These are phyloP conservation scores for Saccharomyces hybrid DNA, from an alignment of 1,139 yeast genomes.

Conservation along the genomic window DNA sequence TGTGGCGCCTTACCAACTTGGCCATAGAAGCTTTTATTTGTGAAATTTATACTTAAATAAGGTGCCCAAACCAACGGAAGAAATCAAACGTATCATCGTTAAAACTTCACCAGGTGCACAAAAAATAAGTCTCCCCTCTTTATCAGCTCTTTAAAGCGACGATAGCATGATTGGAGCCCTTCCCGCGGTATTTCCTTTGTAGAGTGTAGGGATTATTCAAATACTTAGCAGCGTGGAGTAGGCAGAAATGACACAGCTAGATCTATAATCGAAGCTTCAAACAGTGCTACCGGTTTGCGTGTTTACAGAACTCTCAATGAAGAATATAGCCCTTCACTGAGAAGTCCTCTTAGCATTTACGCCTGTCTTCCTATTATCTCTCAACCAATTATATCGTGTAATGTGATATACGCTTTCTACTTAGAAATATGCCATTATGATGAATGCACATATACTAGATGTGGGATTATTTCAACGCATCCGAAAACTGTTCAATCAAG, in stretches of 20 bases:
- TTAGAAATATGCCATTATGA: background rate
- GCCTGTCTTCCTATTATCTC: background rate
- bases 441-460: background rate
- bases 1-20: constrained; percentile 31
- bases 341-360: background rate
- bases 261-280: background rate
- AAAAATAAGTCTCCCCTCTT: background rate
- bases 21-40: constrained; percentile 28
- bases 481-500: background rate
- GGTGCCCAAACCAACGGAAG: background rate
- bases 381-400: background rate
- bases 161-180: background rate
- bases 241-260: background rate
- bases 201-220: background rate
- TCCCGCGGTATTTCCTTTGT: background rate
- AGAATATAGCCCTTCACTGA: background rate
- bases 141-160: background rate
- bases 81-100: background rate
- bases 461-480: background rate
- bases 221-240: background rate
- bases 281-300: background rate
- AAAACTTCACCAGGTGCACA: background rate
- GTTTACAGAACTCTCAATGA: background rate
- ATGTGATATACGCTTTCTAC: background rate
- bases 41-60: too few species aligned